These are phyloP conservation scores for Coniochaeta ligniaria DNA, from an alignment of 2,329 filamentous ascomycete species.

Conservation along the genomic window DNA sequence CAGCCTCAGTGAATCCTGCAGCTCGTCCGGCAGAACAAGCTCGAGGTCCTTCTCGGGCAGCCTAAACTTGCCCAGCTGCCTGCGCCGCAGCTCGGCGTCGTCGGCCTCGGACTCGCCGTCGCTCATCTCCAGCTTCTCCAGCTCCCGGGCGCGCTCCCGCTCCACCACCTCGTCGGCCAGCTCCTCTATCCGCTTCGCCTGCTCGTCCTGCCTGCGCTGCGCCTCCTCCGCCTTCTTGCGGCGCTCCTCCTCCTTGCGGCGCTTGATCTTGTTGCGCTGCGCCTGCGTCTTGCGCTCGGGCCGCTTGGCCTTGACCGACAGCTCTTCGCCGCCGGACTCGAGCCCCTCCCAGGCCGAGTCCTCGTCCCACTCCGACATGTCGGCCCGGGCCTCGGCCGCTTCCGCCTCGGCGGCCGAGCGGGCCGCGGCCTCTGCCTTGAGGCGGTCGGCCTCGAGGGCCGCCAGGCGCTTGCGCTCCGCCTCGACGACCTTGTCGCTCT, in stretches of 20 bases:
- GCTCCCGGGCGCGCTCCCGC: slow-evolving; percentile 42
- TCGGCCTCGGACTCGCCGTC: slow-evolving; percentile 51
- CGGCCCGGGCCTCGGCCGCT: slow-evolving; percentile 60
- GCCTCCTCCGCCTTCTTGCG: slow-evolving; percentile 67
- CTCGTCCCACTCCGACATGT: slow-evolving; percentile 68
- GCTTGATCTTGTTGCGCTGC: slow-evolving; percentile 81
- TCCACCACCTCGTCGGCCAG: slow-evolving; percentile 57
- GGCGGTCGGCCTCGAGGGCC: slow-evolving; percentile 57
- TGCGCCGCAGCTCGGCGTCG: slow-evolving; percentile 59
- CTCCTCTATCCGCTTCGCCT: slow-evolving; percentile 64
- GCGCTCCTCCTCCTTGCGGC: slow-evolving; percentile 81
- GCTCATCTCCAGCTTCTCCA: slow-evolving; percentile 32
- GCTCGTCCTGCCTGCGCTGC: slow-evolving; percentile 64
- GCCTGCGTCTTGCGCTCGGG: slow-evolving; percentile 78
- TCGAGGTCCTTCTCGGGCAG: slow-evolving; percentile 76
- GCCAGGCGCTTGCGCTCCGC: slow-evolving; percentile 68
- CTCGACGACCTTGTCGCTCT: slow-evolving; percentile 73
- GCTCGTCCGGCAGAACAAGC: slow-evolving; percentile 73
- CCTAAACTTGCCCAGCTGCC: slow-evolving; percentile 65
- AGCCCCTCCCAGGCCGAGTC: slow-evolving; percentile 89
- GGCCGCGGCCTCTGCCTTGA: slow-evolving; percentile 61
- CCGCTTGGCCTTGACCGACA: slow-evolving; percentile 59
- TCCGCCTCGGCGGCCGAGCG: slow-evolving; percentile 67
- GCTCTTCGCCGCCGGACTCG: slow-evolving; percentile 71
- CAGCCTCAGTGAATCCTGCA: slow-evolving; percentile 72